Base-by-base conservation (phyloP, 2,329 filamentous ascomycete species). In the Diaporthe caulivora region DNA sequence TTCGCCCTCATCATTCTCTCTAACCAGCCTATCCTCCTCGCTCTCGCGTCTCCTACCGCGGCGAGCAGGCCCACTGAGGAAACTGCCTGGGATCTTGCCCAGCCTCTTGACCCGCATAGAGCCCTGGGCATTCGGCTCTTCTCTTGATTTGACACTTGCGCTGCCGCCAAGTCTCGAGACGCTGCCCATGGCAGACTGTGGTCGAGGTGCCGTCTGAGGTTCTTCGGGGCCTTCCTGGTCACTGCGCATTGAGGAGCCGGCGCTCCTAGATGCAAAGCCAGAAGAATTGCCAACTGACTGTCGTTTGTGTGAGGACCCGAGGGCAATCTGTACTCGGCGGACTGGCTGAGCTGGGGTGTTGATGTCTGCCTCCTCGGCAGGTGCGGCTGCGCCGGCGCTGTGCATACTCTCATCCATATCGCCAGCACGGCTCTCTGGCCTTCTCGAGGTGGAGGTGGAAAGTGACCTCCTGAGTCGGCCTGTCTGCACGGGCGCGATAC, bases 21-120 rank as follows among this genome's bases (percentile, higher is more conserved):
- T 77, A 29, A 72, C 76, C 1, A 77, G 70, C 51, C 78, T 71
- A 51, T 93, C 91, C 76, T 94, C 92, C 75, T 93, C 92, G 77
- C 92, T 93, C 78, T 81, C 88, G 73, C 91, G 86, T 76, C 92
- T 87, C 75, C 93, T 89, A 34, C 94, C 94, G 77, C 95, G 88
- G 71, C 94, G 90, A 26, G 94, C 93, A 37, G 94, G 94, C 1
- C 93, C 94, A 77, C 93, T 95, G 29, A 97, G 85, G 77, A 96
- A 95, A 74, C 91, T 93, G 1, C 94, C 94, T 2, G 92, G 90
- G 10, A 93, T 87, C 81, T 94, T 94, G 21, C 92, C 92, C 18
- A 94, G 90, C 75, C 94, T 88, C 83, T 95, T 96, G 73, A 95
- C 86, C 7, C 94, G 90, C 87, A 95, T 90, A 0, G 94, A 95